Base-by-base conservation (phyloP, 106 monocot genomes). In the Dendrobium nobile region DNA sequence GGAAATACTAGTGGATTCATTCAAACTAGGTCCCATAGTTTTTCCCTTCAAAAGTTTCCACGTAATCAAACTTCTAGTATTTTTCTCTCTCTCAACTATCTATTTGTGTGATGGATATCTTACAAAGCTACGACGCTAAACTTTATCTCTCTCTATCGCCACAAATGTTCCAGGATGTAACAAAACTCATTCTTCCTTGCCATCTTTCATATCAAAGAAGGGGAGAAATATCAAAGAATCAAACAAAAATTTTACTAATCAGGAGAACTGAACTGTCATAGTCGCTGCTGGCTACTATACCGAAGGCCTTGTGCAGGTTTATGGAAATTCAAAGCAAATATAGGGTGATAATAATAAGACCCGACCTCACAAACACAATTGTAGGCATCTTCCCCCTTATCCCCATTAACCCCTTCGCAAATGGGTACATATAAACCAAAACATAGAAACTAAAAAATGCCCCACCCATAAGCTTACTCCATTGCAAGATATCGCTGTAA, bases 391-490 rank as follows among this genome's bases (percentile, higher is more conserved):
- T 90, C 83, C 87, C 87, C 54, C 87, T 80, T 77, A 79, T 85
- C 9, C 90, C 90, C 90, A 90, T 90, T 42, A 90, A 40, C 84
- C 90, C 90, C 43, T 90, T 90, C 2, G 87, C 90, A 43, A 90
- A 90, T 0, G 87, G 90, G 73, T 90, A 90, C 64, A 90, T 59
- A 72, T 90, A 87, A 2, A 85, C 87, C 9, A 90, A 61, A 75
- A 90, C 90, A 87, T 87, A 90, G 84, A 90, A 90, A 79, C 87
- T 87, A 68, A 90, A 90, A 84, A 90, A 90, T 8, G 81, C 87
- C 3, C 90, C 87, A 1, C 90, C 90, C 81, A 87, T 75, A 5
- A 90, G 68, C 90, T 90, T 90, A 67, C 84, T 87, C 90, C 87
- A 87, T 15, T 85, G 75, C 24, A 85, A 87, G 47, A 84, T 80